phyloP scores from a whole-genome alignment of 2,329 filamentous ascomycete genomes.

The Arthroderma uncinatum region DNA sequence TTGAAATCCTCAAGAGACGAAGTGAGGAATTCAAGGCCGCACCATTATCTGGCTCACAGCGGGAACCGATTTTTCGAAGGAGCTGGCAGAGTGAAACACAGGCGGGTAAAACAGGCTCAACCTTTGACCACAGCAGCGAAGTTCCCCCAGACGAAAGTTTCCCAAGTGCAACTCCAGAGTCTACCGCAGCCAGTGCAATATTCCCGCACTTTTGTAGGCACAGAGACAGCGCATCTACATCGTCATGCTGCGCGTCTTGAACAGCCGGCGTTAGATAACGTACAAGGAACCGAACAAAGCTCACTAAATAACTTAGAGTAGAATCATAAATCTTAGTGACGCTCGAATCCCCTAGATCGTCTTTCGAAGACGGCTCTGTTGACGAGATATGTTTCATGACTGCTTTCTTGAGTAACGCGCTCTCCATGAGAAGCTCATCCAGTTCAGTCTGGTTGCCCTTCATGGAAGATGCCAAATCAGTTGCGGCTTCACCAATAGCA shows the following conservation, averaged over 20 bases:
- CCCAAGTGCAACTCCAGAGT: constrained; percentile 32
- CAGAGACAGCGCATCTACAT: constrained; percentile 25
- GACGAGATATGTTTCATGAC: constrained; percentile 23
- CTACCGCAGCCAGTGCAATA: constrained; percentile 31
- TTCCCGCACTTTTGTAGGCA: constrained; percentile 25
- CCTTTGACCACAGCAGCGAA: constrained; percentile 29
- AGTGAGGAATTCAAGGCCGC: constrained; percentile 15
- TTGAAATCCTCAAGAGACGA: constrained; percentile 33
- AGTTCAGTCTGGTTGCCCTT: constrained; percentile 32
- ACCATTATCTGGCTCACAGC: constrained; percentile 12
- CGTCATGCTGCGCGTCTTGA: constrained; percentile 20
- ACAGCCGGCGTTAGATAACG: constrained; percentile 29
- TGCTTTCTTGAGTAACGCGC: constrained; percentile 34
- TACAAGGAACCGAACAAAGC: constrained; percentile 31
- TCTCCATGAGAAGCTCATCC: constrained; percentile 35
- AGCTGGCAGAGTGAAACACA: constrained; percentile 27
- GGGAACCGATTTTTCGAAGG: constrained; percentile 13
- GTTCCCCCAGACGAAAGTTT: constrained; percentile 30
- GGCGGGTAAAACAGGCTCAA: constrained; percentile 28
- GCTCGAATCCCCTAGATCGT: constrained; percentile 11
- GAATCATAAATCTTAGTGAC: constrained; percentile 16
- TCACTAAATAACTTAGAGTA: constrained; percentile 29
- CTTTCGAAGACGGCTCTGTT: constrained; percentile 17
- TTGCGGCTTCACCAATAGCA: constrained; percentile 26
- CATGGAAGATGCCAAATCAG: constrained; percentile 26